Evolutionary conservation across 768 basidiomycete genomes (phyloP).

Genomic region (Stropharia rugosoannulata): DNA sequence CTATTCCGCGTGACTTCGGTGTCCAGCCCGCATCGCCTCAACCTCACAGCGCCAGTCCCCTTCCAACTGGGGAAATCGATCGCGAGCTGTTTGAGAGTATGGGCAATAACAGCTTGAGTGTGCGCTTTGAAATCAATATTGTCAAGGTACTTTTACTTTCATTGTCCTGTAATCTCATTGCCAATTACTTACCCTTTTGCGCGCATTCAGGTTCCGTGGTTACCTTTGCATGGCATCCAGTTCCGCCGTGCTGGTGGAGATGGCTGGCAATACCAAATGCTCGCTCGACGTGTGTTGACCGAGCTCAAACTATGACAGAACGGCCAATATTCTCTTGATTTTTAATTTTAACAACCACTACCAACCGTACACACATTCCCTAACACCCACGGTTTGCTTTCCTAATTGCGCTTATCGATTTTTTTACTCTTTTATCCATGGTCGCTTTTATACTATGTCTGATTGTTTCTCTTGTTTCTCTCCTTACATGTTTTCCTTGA

Average conservation of each 20-base stretch:
- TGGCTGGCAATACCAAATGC: constrained; percentile 97
- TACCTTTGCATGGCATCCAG: constrained; percentile 93
- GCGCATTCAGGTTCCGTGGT: constrained; percentile 75
- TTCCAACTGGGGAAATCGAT: constrained; percentile 68
- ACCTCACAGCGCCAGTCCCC: constrained; percentile 47
- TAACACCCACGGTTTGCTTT: constrained; percentile 5
- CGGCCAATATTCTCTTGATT: not conserved
- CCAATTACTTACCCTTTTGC: not conserved
- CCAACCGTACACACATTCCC: constrained; percentile 1
- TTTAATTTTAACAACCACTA: not conserved
- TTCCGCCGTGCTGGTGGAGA: constrained; percentile 90
- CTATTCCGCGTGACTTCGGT: constrained; percentile 74
- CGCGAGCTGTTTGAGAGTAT: constrained; percentile 70
- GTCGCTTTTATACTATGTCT: constrained; percentile 4
- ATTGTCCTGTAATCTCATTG: not conserved
- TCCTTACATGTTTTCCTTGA: constrained; percentile 5
- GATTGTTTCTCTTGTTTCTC: constrained; percentile 3
- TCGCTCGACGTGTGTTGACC: constrained; percentile 83
- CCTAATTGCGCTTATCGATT: constrained; percentile 10
- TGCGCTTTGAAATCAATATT: constrained; percentile 95
- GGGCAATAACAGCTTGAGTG: constrained; percentile 77
- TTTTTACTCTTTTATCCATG: constrained; percentile 7
- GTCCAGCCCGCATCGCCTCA: constrained; percentile 26
- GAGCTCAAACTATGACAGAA: constrained; percentile 73
- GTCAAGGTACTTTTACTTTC: constrained; percentile 72